A percentile compares a stretch with the other conserved stretches of the same genome.
Conservation (phyloP, 495 filamentous ascomycete species). For the Schizothecium vesticola region DNA sequence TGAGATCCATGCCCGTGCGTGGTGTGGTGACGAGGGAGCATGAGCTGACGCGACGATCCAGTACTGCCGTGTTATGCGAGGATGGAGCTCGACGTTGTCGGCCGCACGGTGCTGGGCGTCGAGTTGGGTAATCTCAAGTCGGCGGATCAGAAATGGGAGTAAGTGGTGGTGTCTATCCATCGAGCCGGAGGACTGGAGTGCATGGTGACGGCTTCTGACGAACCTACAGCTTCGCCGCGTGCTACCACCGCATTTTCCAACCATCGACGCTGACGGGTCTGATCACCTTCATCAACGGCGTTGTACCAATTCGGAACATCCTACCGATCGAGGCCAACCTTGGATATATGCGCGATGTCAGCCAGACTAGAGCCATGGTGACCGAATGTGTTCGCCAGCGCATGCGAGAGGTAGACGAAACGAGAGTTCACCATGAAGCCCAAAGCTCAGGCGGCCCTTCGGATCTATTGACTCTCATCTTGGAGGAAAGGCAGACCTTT, state of each 20-base stretch:
- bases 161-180: background rate
- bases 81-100: background rate
- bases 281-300: conserved; percentile 24
- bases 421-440: conserved; percentile 5
- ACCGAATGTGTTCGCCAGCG: conserved; percentile 22
- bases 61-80: background rate
- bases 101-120: background rate
- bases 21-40: background rate
- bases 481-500: background rate
- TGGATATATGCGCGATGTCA: conserved; percentile 17
- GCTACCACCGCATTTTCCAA: conserved; percentile 22
- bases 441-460: background rate
- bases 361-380: conserved; percentile 22
- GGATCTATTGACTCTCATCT: background rate
- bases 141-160: background rate
- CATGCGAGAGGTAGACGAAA: conserved; percentile 9
- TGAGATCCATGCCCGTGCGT: background rate
- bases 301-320: conserved; percentile 23
- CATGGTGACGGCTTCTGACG: background rate
- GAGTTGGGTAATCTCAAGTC: background rate
- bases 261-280: conserved; percentile 30
- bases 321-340: conserved; percentile 27
- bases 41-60: too few relatives aligned
- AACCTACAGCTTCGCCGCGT: conserved; percentile 19
- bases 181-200: too few relatives aligned